Evolutionary conservation across 169 alveolate genomes (phyloP), one percentile per base, ranked within the genome.

Genomic region (Cryptosporidium meleagridis): DNA sequence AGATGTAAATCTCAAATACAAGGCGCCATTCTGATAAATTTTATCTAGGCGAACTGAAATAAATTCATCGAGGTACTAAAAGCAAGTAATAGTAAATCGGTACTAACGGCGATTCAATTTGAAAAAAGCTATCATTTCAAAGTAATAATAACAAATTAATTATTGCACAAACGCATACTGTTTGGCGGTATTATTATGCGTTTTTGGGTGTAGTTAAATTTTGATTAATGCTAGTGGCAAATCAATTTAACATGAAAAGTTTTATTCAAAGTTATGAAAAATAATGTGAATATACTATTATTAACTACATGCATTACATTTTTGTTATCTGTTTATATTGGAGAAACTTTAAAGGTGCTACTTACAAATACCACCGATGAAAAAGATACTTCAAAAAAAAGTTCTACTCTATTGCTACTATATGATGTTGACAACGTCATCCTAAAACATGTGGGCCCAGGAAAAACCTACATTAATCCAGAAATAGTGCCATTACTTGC

Each of bases 351-450:
- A 26, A 33, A 35, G 3, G 33, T 31, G 4, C n/a, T 65, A 16
- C 23, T 10, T 33, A 35, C 48, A 16, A 35, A 31, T 29, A n/a
- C 26, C 3, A 65, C 44, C 12, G 61, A 14, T 26, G 73, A 75
- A 75, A 23, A 23, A 48, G 33, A 62, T 48, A 6, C 23, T 44
- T 59, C 69, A 21, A 59, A 61, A 35, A 59, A 61, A 18, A 65
- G 69, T 62, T 62, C 89, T 9, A 58, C 86, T 23, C 26, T 80
- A 44, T 41, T 80, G 3, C 9, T 80, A 0, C 21, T 80, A 37
- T 80, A 80, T 62, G 89, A 80, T 48, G 89, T 80, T 16, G 89
- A 80, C n/a, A 41, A 80, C 26, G 89, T 80, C 29, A 59, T 80
- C 23, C 45, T 80, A 26, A 62, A 65, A 14, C 73, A 80, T 41